Evolutionary conservation across 2,329 filamentous ascomycete species (phyloP).

Genomic region (Tolypocladium pustulatum): DNA sequence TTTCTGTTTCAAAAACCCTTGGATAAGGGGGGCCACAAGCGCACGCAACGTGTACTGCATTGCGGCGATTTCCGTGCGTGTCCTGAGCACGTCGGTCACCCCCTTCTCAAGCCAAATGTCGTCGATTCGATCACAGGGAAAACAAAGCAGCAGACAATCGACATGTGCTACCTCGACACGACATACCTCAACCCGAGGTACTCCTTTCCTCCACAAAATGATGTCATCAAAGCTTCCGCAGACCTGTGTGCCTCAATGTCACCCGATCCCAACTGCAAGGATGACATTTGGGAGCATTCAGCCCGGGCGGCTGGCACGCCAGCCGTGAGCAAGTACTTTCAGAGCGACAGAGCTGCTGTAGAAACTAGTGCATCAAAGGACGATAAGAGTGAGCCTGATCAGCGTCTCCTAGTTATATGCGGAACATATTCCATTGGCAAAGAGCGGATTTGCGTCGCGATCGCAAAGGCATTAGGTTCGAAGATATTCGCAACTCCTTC

Average conservation of each 20-base stretch:
- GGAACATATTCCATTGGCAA: conserved; percentile 98
- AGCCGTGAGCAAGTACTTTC: conserved; percentile 43
- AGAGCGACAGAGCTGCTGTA: conserved; percentile 20
- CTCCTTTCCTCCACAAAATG: conserved; percentile 78
- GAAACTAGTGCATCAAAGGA: conserved; percentile 17
- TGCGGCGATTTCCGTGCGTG: conserved; percentile 95
- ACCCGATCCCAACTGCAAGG: conserved; percentile 44
- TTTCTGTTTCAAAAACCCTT: conserved; percentile 81
- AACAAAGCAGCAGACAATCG: conserved; percentile 72
- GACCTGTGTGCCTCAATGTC: conserved; percentile 75
- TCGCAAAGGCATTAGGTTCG: conserved; percentile 72
- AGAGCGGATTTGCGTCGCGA: conserved; percentile 87
- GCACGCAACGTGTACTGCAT: conserved; percentile 72
- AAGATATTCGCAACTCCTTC: conserved; percentile 81
- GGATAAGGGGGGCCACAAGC: conserved; percentile 47
- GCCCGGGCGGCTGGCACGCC: conserved; percentile 30
- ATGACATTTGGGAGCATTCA: conserved; percentile 35
- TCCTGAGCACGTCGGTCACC: conserved; percentile 71
- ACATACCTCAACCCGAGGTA: conserved; percentile 96
- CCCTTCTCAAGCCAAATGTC: conserved; percentile 66
- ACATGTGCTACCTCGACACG: conserved; percentile 93
- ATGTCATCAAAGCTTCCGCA: conserved; percentile 80
- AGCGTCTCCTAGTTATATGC: conserved; percentile 79
- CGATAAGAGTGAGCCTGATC: conserved; percentile 13
- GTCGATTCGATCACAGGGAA: conserved; percentile 62